These are phyloP conservation scores for Boletus vinaceobasis DNA, from an alignment of 768 basidiomycete genomes.

Conservation along the genomic window DNA sequence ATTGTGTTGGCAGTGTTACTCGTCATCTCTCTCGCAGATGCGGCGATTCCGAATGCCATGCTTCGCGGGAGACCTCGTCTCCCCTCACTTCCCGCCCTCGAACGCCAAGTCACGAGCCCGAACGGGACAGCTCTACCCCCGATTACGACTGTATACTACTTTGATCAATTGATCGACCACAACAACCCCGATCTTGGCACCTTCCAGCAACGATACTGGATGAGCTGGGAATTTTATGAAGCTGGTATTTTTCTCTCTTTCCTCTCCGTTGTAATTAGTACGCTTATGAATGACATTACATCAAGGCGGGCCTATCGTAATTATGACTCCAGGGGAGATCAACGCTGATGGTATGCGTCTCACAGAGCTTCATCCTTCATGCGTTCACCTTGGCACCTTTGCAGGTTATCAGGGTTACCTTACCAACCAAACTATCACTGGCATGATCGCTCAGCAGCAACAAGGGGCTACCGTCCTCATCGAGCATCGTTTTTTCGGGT, in stretches of 20 bases:
- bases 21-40: conserved; percentile 12
- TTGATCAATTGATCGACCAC: conserved; percentile 41
- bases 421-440: conserved; percentile 61
- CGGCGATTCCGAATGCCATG: conserved; percentile 20
- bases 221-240: conserved; percentile 64
- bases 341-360: conserved; percentile 42
- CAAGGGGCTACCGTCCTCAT: conserved; percentile 60
- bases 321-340: conserved; percentile 58
- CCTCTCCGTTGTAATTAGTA: not conserved
- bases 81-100: conserved; percentile 9
- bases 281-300: not conserved
- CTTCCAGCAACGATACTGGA: conserved; percentile 76
- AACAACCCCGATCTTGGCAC: conserved; percentile 59
- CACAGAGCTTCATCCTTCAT: not conserved
- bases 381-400: not conserved
- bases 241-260: conserved; percentile 29
- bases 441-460: conserved; percentile 62
- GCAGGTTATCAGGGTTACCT: conserved; percentile 47
- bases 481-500: conserved; percentile 74
- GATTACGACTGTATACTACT: conserved; percentile 27
- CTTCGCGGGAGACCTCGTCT: conserved; percentile 16
- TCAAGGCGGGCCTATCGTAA: conserved; percentile 25
- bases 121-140: conserved; percentile 28
- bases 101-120: conserved; percentile 9
- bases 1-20: conserved; percentile 8